Base-by-base conservation (phyloP, 2,329 filamentous ascomycete species). In the Coniochaeta sp. region DNA sequence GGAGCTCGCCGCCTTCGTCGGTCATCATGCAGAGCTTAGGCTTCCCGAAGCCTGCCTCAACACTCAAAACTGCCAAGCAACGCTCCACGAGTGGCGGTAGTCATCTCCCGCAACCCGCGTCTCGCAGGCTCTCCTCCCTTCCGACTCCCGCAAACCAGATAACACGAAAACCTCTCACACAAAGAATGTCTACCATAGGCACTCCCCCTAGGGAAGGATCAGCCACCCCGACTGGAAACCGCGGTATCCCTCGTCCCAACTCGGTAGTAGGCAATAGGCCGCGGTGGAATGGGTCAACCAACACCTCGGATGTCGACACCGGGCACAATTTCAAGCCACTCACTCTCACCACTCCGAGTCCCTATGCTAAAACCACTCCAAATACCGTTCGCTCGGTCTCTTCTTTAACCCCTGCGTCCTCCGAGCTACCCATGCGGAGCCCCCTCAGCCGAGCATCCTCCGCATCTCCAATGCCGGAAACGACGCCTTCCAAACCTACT, bases 261-360 rank as follows among this genome's bases (percentile, higher is more conserved):
- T 75, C 79, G 1, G 77, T 77, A 12, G 65, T 79, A 36, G 70
- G 81, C 61, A 78, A 82, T 60, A 85, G 88, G 58, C 90, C 90
- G 3, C 82, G 86, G 61, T 95, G 90, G 90, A 93, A 87, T 68
- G 69, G 68, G 12, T 89, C 86, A 33, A 84, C 86, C 6, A 91
- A 88, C 67, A 81, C 83, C 5, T 75, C 76, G 7, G 81, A 86
- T 62, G 76, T 86, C n/a, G 81, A 88, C 34, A 82, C 84, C n/a
- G 86, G 87, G 28, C 86, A 89, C 71, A 84, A 85, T 70, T 89
- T 86, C 74, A 88, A 84, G 66, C 83, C 87, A 12, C 73, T 88
- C 12, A 83, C 74, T 38, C 73, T 84, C 52, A 86, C 83, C 7
- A 84, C 83, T 1, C 83, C 85, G 0, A 86, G 81, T 63, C 81